These are phyloP conservation scores for Aspergillus sp. DNA, from an alignment of 2,329 filamentous ascomycete species.

Conservation along the genomic window DNA sequence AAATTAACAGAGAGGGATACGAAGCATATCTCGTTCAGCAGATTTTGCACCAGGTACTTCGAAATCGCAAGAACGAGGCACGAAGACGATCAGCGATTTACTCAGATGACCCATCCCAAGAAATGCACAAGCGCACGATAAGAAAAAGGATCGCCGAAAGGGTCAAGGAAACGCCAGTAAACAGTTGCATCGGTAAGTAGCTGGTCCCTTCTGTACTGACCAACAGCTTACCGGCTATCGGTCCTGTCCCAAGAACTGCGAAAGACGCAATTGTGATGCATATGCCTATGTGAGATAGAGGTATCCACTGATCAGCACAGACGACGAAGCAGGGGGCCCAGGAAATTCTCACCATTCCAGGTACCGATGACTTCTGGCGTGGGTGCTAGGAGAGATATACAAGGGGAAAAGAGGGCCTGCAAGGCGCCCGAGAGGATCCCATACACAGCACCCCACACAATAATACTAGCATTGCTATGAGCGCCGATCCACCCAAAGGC, in stretches of 20 bases:
- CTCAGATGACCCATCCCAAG: neutral
- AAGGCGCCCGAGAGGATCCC: constrained; percentile 5
- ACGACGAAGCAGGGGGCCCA: neutral
- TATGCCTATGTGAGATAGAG: constrained; percentile 7
- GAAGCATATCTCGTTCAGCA: neutral
- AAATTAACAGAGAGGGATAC: neutral
- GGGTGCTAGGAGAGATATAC: constrained; percentile 10
- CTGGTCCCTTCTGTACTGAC: constrained; percentile 7
- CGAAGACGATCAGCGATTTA: neutral
- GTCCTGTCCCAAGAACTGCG: constrained; percentile 14
- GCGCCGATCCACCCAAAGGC: constrained; percentile 2
- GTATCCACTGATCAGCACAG: neutral
- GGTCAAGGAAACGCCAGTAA: constrained; percentile 12
- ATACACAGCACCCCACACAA: constrained; percentile 6
- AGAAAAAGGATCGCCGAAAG: constrained; percentile 1
- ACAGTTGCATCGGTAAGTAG: constrained; percentile 15
- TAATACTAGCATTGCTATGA: neutral
- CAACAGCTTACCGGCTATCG: constrained; percentile 12
- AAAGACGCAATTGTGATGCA: constrained; percentile 12
- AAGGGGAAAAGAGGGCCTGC: constrained; percentile 10
- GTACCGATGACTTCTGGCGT: constrained; percentile 10
- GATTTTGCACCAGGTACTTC: neutral
- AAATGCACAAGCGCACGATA: neutral
- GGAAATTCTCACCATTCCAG: constrained; percentile 13
- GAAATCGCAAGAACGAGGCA: neutral